These are phyloP conservation scores for Friedmanniomyces simplex DNA, from an alignment of 495 filamentous ascomycete genomes.

Conservation along the genomic window DNA sequence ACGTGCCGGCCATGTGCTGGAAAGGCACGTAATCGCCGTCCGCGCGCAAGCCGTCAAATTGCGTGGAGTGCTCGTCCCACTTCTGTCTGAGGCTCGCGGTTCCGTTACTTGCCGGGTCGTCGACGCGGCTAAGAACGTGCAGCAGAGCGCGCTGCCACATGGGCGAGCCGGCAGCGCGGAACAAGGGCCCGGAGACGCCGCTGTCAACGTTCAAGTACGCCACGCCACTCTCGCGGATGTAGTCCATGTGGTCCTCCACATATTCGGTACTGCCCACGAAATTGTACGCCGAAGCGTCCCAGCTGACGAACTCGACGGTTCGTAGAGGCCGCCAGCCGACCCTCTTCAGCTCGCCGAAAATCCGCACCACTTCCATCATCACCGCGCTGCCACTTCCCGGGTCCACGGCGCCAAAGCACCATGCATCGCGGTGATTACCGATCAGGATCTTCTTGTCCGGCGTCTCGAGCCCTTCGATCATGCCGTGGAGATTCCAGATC, in stretches of 20 bases:
- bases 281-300: constrained; percentile 93
- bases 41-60: constrained; percentile 57
- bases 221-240: constrained; percentile 50
- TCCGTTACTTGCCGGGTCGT: constrained; percentile 60
- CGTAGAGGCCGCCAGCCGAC: constrained; percentile 84
- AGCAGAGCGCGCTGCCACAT: constrained; percentile 61
- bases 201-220: constrained; percentile 90
- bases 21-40: constrained; percentile 89
- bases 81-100: constrained; percentile 51
- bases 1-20: constrained; percentile 86
- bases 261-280: constrained; percentile 90
- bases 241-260: constrained; percentile 59
- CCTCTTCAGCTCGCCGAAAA: constrained; percentile 64
- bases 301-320: constrained; percentile 87
- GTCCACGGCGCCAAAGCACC: constrained; percentile 78
- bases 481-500: constrained; percentile 83
- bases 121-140: constrained; percentile 59
- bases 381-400: constrained; percentile 85
- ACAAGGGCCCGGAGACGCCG: constrained; percentile 64
- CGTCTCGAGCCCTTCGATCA: constrained; percentile 72
- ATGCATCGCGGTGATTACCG: constrained; percentile 89
- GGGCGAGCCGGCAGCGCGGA: constrained; percentile 68
- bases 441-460: constrained; percentile 77
- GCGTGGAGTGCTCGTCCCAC: constrained; percentile 57
- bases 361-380: constrained; percentile 73